Evolutionary conservation across 371 early-diverging fungal genomes (phyloP).

Genomic region (Sporodiniella umbellata): DNA sequence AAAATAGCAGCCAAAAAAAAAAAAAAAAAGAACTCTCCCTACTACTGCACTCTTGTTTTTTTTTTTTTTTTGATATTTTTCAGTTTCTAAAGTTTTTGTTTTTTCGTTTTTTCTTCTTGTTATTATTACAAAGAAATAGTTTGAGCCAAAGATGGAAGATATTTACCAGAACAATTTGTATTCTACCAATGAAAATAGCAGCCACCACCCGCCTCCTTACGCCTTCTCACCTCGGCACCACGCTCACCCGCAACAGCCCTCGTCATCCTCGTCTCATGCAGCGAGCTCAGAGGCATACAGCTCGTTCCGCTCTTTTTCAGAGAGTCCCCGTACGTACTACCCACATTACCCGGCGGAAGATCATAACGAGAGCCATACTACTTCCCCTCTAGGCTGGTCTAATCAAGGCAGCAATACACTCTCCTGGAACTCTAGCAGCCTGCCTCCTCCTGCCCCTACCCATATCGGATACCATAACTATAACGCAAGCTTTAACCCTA

Average conservation of each 20-base stretch:
- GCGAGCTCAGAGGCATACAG: conserved; percentile 3
- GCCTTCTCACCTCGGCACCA: conserved; percentile 18
- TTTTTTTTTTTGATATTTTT: too few species aligned
- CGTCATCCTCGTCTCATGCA: too few species aligned
- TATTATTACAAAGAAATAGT: not conserved
- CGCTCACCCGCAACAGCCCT: too few species aligned
- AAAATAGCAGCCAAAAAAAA: too few species aligned
- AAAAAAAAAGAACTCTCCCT: too few species aligned
- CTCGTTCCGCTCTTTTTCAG: not conserved
- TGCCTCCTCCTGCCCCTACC: conserved; percentile 24
- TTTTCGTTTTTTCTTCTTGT: not conserved
- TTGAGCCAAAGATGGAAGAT: conserved; percentile 28
- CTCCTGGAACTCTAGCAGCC: conserved; percentile 17
- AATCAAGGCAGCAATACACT: not conserved
- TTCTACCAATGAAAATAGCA: conserved; percentile 1
- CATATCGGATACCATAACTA: conserved; percentile 8
- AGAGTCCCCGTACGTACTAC: not conserved
- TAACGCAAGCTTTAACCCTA: conserved; percentile 13
- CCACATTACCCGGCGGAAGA: not conserved
- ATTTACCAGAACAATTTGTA: conserved; percentile 35
- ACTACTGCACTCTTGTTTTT: too few species aligned
- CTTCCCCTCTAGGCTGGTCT: not conserved
- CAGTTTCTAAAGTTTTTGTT: not conserved
- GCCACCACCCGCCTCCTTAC: conserved; percentile 22
- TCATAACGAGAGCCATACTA: not conserved